Evolutionary conservation across 139 green algal genomes (phyloP), one percentile per base, ranked within the genome.

Genomic region (Closterium sp.): DNA sequence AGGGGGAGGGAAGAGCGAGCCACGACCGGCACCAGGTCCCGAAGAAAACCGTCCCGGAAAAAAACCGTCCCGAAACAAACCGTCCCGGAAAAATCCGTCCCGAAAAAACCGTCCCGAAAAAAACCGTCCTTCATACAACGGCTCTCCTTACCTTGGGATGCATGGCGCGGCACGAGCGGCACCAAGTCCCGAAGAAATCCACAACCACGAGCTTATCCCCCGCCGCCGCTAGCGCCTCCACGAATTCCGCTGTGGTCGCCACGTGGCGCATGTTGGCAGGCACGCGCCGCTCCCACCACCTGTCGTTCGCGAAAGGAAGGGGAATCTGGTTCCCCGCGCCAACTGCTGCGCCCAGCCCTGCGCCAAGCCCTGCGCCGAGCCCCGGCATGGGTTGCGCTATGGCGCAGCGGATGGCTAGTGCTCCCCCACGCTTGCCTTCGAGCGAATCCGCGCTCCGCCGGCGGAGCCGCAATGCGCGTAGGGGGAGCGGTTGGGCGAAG

Each of bases 151-250:
- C 91, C 89, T 99, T 99, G 0, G 97, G 97, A 88, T 97, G 98
- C 21, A 99, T 91, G 0, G 96, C 96, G 33, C 96, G 94, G 94
- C 97, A 99, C 2, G 97, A 98, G 9, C 95, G 94, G 93, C 97
- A 99, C 97, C 97, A 99, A 0, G 92, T 95, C 4, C 96, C 97
- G 90, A 96, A 99, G 76, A 99, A 98, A 84, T 99, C 97, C 0
- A 99, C 95, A 30, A 99, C 95, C 0, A 99, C 97, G 2, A 99
- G 95, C 34, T 89, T 93, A 86, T 98, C 96, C 0, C 94, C 95
- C 5, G 95, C 95, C 32, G 95, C 90, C 84, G 96, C 95, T 93
- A 98, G 93, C 28, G 93, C 95, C 88, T 98, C 95, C 0, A 99
- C 96, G 23, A 99, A 94, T 86, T 98, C 93, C 89, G 97, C 95